These are phyloP conservation scores for Arthrobotrys sphaeroides DNA, from an alignment of 2,329 filamentous ascomycete genomes.

Conservation along the genomic window DNA sequence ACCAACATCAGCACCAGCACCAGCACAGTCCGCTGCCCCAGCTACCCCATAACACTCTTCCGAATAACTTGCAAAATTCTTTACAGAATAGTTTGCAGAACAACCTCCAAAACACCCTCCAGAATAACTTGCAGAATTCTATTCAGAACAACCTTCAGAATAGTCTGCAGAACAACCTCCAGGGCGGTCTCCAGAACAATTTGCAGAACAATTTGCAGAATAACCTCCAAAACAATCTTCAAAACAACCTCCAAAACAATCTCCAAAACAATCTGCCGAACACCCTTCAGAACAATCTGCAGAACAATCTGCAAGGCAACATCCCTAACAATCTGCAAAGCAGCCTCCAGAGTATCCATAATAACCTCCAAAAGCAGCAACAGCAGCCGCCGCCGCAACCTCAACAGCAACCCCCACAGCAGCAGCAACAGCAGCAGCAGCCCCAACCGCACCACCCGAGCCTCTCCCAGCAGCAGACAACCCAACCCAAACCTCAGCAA, in stretches of 20 bases:
- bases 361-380: conserved; percentile 8
- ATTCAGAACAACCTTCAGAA: conserved; percentile 27
- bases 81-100: conserved; percentile 32
- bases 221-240: conserved; percentile 27
- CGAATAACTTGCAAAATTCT: conserved; percentile 34
- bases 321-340: conserved; percentile 1
- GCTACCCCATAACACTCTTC: conserved; percentile 36
- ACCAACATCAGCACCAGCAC: conserved; percentile 54
- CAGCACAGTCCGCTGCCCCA: conserved; percentile 45
- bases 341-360: background rate
- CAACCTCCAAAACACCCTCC: conserved; percentile 29
- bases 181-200: conserved; percentile 16
- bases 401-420: conserved; percentile 19
- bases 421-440: conserved; percentile 16
- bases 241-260: conserved; percentile 12
- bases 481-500: conserved; percentile 42
- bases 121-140: conserved; percentile 33
- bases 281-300: conserved; percentile 11
- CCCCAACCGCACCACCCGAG: conserved; percentile 31
- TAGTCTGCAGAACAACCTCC: conserved; percentile 25
- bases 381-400: conserved; percentile 5
- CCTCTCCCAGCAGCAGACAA: conserved; percentile 25
- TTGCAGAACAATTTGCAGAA: conserved; percentile 28
- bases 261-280: conserved; percentile 25
- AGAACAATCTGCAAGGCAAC: conserved; percentile 5